These are phyloP conservation scores for Citrullus colocynthis DNA, from an alignment of 306 rosid species.

Conservation along the genomic window DNA sequence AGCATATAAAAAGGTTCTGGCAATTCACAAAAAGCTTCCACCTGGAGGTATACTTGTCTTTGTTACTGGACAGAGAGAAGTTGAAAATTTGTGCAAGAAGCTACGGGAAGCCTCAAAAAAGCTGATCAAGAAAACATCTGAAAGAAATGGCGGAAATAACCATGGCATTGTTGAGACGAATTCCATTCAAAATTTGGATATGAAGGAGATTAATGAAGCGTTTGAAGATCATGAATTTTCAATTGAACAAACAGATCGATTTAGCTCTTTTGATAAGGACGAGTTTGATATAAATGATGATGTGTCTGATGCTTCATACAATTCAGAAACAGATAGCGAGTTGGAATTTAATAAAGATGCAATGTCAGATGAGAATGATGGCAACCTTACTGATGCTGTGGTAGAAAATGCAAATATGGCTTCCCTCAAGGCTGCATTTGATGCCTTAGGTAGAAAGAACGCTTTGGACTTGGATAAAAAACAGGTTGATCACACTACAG, in stretches of 20 bases:
- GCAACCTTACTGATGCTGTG: slow-evolving; percentile 23
- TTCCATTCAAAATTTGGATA: slow-evolving; percentile 33
- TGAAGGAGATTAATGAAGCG: slow-evolving; percentile 65
- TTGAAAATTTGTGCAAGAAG: slow-evolving; percentile 67
- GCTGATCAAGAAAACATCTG: slow-evolving; percentile 25
- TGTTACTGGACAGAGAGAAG: slow-evolving; percentile 83
- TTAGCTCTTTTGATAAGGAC: slow-evolving; percentile 55
- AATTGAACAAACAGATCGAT: slow-evolving; percentile 40
- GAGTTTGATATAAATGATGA: slow-evolving; percentile 19
- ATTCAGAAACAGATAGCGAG: slow-evolving; percentile 65
- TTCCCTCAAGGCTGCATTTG: slow-evolving; percentile 68
- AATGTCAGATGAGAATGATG: slow-evolving; percentile 23
- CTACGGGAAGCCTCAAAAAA: slow-evolving; percentile 58
- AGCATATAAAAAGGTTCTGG: slow-evolving; percentile 78
- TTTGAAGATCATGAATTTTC: slow-evolving; percentile 42
- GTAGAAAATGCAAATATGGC: slow-evolving; percentile 41
- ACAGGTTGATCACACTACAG: slow-evolving; percentile 11
- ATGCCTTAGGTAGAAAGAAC: slow-evolving; percentile 37
- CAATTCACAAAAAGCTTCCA: slow-evolving; percentile 85
- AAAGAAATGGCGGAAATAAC: slow-evolving; percentile 22
- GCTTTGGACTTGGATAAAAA: slow-evolving; percentile 16
- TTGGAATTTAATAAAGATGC: slow-evolving; percentile 33
- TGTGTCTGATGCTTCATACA: slow-evolving; percentile 38
- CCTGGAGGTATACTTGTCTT: slow-evolving; percentile 84
- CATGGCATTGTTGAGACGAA: slow-evolving; percentile 16